Percentiles rank a stretch among this genome's conserved stretches.
phyloP scores from a whole-genome alignment of 1,139 yeast species.

The Nadsonia commutata region DNA sequence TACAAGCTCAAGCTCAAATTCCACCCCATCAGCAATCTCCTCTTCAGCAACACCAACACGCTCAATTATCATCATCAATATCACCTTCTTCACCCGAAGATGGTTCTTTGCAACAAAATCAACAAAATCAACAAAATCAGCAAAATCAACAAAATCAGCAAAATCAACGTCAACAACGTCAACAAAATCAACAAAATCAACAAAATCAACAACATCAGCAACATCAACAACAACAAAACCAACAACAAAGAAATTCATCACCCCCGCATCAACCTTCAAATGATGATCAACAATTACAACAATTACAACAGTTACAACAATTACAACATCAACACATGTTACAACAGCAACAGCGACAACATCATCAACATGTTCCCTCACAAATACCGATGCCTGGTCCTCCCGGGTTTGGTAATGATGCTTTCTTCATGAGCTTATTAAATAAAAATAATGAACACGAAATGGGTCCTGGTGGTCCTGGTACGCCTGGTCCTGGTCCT shows the following conservation, averaged over 20 bases:
- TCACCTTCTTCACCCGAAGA: neutral
- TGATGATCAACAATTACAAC: conserved; percentile 2
- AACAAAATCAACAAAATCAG: neutral
- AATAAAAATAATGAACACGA: neutral
- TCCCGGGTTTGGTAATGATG: conserved; percentile 6
- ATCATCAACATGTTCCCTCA: conserved; percentile 8
- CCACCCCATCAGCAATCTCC: neutral
- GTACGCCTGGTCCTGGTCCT: conserved; percentile 4
- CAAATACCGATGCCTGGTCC: conserved; percentile 3
- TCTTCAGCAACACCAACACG: neutral
- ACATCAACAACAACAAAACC: neutral
- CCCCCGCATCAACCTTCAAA: conserved; percentile 6
- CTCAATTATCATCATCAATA: neutral
- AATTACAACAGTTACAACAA: conserved; percentile 3
- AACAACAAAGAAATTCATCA: neutral
- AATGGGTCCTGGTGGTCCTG: conserved; percentile 6
- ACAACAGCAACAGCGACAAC: conserved; percentile 7
- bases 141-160: conserved; percentile 1
- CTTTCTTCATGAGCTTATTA: conserved; percentile 1
- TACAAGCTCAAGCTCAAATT: conserved; percentile 1
- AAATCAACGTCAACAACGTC: conserved; percentile 10
- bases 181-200: neutral
- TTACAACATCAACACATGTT: conserved; percentile 6
- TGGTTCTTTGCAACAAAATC: neutral
- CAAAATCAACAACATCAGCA: neutral